These are phyloP conservation scores for Bipolaris victoriae DNA, from an alignment of 2,329 filamentous ascomycete genomes.

Conservation along the genomic window DNA sequence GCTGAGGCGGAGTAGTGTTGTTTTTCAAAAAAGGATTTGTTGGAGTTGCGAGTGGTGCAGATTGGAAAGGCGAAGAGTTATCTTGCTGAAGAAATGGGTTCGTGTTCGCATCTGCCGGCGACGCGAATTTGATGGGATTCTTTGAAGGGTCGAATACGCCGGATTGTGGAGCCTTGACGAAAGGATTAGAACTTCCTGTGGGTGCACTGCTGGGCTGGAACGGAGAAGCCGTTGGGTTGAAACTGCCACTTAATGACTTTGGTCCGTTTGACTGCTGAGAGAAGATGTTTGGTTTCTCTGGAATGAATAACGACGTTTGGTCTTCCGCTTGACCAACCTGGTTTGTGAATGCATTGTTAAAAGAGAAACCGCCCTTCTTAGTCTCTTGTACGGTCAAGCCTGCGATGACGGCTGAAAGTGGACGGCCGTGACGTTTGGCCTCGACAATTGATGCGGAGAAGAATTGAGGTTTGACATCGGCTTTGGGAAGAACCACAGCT, in stretches of 20 bases:
- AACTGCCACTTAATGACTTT: neutral
- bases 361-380: conserved; percentile 56
- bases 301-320: conserved; percentile 51
- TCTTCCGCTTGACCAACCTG: conserved; percentile 13
- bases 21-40: conserved; percentile 18
- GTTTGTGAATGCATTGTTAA: conserved; percentile 29
- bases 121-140: conserved; percentile 36
- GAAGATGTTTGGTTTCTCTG: conserved; percentile 36
- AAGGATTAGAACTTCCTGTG: conserved; percentile 18
- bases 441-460: conserved; percentile 64
- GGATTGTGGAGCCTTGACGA: conserved; percentile 25
- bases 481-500: conserved; percentile 25
- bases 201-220: conserved; percentile 23
- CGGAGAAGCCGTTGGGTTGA: conserved; percentile 26
- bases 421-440: conserved; percentile 62
- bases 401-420: conserved; percentile 62
- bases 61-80: neutral
- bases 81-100: conserved; percentile 22
- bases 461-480: conserved; percentile 53
- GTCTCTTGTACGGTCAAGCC: conserved; percentile 62
- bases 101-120: conserved; percentile 6
- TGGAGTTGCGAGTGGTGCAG: neutral
- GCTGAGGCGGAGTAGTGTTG: neutral
- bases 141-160: conserved; percentile 40
- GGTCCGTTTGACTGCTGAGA: conserved; percentile 9